Base-by-base conservation (phyloP, 1,284 basidiomycete genomes). In the Phlebopus sp. region DNA sequence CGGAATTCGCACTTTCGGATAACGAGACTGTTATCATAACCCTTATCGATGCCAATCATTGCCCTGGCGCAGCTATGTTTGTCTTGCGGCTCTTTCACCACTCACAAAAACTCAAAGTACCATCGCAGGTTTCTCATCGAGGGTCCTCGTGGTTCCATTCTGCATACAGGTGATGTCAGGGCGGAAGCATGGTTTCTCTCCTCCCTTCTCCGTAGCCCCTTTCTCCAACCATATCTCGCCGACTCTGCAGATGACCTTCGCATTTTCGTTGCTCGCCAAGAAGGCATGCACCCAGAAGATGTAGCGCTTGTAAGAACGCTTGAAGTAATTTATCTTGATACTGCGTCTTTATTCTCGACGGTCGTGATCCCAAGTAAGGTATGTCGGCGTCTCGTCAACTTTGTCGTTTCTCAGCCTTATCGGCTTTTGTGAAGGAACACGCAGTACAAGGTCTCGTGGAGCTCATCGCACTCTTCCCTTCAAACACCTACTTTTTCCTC, bases 161-260 rank as follows among this genome's bases (percentile, higher is more conserved):
- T 98, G 4, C 92, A 97, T 61, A 97, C 94, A 0, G 95, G 95
- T 15, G 95, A 98, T 66, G 76, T 97, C 45, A 81, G 95, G 36
- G 91, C 90, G 0, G 95, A 97, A 62, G 74, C 79, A 0, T 83
- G 81, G 73, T 90, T 90, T 60, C 66, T 95, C 29, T 76, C 87
- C 4, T 75, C 75, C 2, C 66, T 97, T 1, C 70, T 66, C 14
- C 75, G 79, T 7, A 86, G 90, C 55, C 85, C 87, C 0, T 77
- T 77, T 49, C 69, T 97, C 9, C 79, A 84, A 52, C 77, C 79
- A 9, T 97, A 90, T 55, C 60, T 93, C 5, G 74, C 75, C 10
- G 52, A 48, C 18, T 51, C 59, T 11, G 46, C 46, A 9, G 52
- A 60, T 1, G 57, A 67, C 27, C 53, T 66, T 10, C 55, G 48